Percentiles rank a stretch among this genome's conserved stretches.
Conservation (phyloP, 2,329 filamentous ascomycete genomes). For the Aspergillus texensis region DNA sequence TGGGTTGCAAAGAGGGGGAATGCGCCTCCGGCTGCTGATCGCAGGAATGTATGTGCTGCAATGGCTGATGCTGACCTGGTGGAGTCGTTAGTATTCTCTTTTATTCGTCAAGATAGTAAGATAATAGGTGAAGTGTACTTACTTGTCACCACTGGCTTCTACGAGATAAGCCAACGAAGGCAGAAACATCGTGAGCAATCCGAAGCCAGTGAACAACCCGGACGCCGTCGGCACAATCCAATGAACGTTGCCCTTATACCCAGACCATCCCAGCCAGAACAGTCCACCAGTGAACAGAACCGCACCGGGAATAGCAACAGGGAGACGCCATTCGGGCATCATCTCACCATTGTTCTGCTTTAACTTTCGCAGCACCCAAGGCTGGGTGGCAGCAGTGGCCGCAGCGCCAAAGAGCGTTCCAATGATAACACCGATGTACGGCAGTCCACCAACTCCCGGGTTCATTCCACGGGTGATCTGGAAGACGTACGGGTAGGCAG, state of each 20-base stretch:
- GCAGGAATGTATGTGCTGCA: slow-evolving; percentile 54
- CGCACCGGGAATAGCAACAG: slow-evolving; percentile 51
- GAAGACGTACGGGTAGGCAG: slow-evolving; percentile 51
- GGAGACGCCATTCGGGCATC: slow-evolving; percentile 48
- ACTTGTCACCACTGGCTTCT: slow-evolving; percentile 26
- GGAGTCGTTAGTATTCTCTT: not conserved
- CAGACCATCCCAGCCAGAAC: slow-evolving; percentile 49
- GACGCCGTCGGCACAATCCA: slow-evolving; percentile 48
- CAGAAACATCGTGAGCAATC: slow-evolving; percentile 52
- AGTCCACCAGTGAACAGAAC: slow-evolving; percentile 48
- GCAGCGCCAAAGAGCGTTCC: slow-evolving; percentile 45
- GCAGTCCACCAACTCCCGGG: slow-evolving; percentile 46
- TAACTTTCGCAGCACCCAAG: slow-evolving; percentile 42
- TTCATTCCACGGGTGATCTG: slow-evolving; percentile 40
- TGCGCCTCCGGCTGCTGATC: slow-evolving; percentile 44
- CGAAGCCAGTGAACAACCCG: slow-evolving; percentile 49
- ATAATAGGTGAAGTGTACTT: not conserved
- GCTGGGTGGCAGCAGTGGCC: slow-evolving; percentile 45
- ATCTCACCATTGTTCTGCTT: slow-evolving; percentile 34
- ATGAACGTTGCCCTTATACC: slow-evolving; percentile 34
- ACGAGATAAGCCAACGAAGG: slow-evolving; percentile 51
- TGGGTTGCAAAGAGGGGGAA: slow-evolving; percentile 33
- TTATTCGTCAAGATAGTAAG: not conserved
- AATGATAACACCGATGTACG: slow-evolving; percentile 48
- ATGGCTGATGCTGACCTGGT: slow-evolving; percentile 52